A percentile compares a stretch with the other conserved stretches of the same genome.
phyloP scores from a whole-genome alignment of 768 basidiomycete species.

The Russula griseocarnosa region DNA sequence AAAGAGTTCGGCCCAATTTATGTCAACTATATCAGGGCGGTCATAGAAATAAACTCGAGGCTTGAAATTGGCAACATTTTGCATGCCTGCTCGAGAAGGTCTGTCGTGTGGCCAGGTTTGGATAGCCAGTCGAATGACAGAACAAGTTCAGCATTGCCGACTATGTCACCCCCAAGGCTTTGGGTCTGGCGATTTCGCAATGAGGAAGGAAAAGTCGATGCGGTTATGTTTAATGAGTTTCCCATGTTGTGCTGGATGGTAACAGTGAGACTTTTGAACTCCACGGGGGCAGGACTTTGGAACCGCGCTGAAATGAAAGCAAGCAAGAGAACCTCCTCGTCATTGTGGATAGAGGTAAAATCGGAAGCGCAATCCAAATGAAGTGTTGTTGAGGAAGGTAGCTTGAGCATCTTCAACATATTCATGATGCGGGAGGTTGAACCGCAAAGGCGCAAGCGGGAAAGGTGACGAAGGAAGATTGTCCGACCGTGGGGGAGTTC shows the following conservation, averaged over 20 bases:
- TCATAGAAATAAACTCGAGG: conserved; percentile 9
- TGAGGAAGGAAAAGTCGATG: not conserved
- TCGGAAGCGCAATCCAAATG: not conserved
- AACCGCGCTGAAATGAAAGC: conserved; percentile 6
- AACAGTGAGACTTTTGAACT: conserved; percentile 1
- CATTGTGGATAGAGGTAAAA: not conserved
- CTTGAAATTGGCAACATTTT: no score
- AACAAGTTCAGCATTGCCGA: not conserved
- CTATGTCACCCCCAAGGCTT: not conserved
- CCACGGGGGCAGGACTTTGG: not conserved
- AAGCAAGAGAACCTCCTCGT: not conserved
- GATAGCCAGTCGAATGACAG: not conserved
- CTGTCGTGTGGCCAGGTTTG: not conserved
- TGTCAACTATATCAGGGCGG: not conserved
- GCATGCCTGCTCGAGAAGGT: not conserved
- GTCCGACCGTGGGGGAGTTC: no score
- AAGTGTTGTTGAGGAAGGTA: conserved; percentile 7
- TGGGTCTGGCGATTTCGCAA: not conserved
- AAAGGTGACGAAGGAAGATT: no score
- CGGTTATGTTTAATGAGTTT: not conserved
- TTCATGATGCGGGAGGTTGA: no score
- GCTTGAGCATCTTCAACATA: no score
- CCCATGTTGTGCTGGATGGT: not conserved
- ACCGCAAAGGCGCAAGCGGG: no score
- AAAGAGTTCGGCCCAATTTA: conserved; percentile 8